Evolutionary conservation across 2,329 filamentous ascomycete genomes (phyloP), one percentile per base, ranked within the genome.

Genomic region (Hypoxylon sp.): DNA sequence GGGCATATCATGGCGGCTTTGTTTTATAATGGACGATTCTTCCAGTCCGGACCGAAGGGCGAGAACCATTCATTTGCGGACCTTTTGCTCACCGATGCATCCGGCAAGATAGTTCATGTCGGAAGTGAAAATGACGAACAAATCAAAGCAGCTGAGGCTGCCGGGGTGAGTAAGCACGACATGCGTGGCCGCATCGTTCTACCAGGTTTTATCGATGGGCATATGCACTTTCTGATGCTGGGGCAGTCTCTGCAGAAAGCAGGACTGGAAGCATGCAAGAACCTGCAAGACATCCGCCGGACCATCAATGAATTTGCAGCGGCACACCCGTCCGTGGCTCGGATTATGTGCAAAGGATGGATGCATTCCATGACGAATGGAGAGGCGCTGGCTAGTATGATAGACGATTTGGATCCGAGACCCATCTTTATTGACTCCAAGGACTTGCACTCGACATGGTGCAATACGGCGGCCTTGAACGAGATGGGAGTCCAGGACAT

Each of bases 1-100:
- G 0, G 3, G 1, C 6, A 45, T 17, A 58, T 62, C 10, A 89
- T 83, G 49, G 81, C 78, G 61, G 85, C 81, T 59, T 88, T 91
- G 32, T 90, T 88, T 9, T 82, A 79, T 51, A 84, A 82, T 2
- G 86, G 89, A 82, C 90, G 86, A 32, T 84, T 89, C 74, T 86
- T 87, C 23, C 89, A 87, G 10, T 80, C 78, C 11, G 86, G 67
- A 19, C 55, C 64, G 3, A 67, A 61, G 36, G 75, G 75, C 28
- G 65, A 72, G 41, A 45, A 71, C 43, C 71, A 74, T 61, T 65
- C 69, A 7, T 83, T 83, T 68, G 77, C 78, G 50, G 76, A 77
- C 13, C 77, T 77, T 70, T 73, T 83, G 73, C 72, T 83, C 4
- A 74, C 81, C 59, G 74, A 77, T 11, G 77, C 73, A 48, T 71